phyloP scores from a whole-genome alignment of 768 basidiomycete species.

The Russula emetica region DNA sequence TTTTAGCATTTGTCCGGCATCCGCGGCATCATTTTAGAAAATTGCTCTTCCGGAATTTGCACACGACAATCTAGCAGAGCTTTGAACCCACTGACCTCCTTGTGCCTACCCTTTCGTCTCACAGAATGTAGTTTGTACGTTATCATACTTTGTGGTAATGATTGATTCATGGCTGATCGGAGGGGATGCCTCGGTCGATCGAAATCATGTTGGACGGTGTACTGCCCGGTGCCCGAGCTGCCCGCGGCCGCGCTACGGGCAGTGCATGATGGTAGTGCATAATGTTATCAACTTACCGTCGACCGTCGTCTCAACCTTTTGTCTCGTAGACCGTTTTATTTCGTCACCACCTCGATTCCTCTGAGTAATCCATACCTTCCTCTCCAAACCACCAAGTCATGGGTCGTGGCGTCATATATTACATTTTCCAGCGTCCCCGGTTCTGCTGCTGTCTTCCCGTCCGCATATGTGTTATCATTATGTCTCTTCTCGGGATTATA shows the following conservation, averaged over 20 bases:
- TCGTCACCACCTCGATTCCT: neutral
- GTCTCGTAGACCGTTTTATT: neutral
- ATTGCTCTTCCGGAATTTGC: too few relatives aligned
- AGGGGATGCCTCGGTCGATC: too few relatives aligned
- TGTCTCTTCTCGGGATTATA: conserved; percentile 51
- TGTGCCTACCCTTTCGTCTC: too few relatives aligned
- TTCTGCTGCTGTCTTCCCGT: conserved; percentile 66
- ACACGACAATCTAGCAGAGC: too few relatives aligned
- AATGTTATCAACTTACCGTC: neutral
- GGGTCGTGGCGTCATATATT: conserved; percentile 24
- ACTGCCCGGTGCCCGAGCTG: neutral
- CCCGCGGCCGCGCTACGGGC: neutral
- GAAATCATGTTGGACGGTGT: too few relatives aligned
- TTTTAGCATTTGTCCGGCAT: too few relatives aligned
- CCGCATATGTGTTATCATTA: conserved; percentile 53
- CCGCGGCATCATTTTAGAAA: too few relatives aligned
- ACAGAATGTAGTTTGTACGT: too few relatives aligned
- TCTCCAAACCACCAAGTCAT: neutral
- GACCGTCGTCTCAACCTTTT: neutral
- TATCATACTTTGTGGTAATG: too few relatives aligned
- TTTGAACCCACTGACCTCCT: too few relatives aligned
- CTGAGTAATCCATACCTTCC: neutral
- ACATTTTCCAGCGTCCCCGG: conserved; percentile 30
- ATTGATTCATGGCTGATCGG: too few relatives aligned
- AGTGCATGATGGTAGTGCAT: neutral